phyloP scores from a whole-genome alignment of 2,329 filamentous ascomycete genomes.

The Trichoderma polysporum region DNA sequence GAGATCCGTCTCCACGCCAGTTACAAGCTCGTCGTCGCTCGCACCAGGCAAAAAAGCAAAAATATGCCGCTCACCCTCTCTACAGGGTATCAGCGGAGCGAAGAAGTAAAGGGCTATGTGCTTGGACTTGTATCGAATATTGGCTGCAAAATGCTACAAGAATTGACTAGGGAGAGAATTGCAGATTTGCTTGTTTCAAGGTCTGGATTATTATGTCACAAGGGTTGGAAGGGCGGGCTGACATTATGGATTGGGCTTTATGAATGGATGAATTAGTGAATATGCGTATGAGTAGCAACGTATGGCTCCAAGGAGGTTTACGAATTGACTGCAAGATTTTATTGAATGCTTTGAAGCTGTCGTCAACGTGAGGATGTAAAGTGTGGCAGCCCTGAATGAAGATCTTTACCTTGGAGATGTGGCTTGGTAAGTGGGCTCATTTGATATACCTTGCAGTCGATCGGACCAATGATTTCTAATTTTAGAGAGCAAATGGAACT shows the following conservation, averaged over 20 bases:
- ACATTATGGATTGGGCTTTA: not conserved
- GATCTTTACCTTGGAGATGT: not conserved
- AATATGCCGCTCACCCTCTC: not conserved
- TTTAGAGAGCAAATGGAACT: not conserved
- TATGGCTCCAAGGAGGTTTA: not conserved
- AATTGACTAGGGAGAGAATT: not conserved
- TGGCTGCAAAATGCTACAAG: not conserved
- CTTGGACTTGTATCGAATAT: not conserved
- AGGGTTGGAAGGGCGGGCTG: constrained; percentile 7
- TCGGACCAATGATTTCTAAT: not conserved
- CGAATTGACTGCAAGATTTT: not conserved
- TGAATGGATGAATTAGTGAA: not conserved
- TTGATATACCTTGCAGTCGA: not conserved
- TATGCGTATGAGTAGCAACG: constrained; percentile 1
- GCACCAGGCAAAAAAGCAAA: not conserved
- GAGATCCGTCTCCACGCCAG: not conserved
- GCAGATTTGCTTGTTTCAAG: not conserved
- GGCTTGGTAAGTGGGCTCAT: not conserved
- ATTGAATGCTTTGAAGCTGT: not conserved
- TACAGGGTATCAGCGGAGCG: not conserved
- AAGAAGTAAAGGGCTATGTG: not conserved
- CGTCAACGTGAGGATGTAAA: not conserved
- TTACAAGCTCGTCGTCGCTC: not conserved
- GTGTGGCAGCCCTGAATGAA: not conserved
- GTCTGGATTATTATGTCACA: not conserved